Conservation (phyloP, 345 rosid genomes). For the sweet orange (Citrus sinensis) region DVS_A1.0 CM039163.1:9956501-9957000, state of each 20-base stretch:
- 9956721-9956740: too few species aligned
- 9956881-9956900: neutral
- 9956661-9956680: too few species aligned
- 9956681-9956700: too few species aligned
- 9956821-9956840: neutral
- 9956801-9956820: neutral
- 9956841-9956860: neutral
- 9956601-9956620: too few species aligned
- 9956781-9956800: too few species aligned
- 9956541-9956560: neutral
- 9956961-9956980: too few species aligned
- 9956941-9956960: too few species aligned
- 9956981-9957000: too few species aligned
- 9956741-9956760: too few species aligned
- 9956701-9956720: too few species aligned
- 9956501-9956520: neutral
- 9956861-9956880: neutral
- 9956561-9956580: neutral
- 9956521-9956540: neutral
- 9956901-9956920: neutral
- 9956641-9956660: too few species aligned
- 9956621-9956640: too few species aligned
- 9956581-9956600: neutral
- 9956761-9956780: neutral
- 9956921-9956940: neutral